Evolutionary conservation across 371 early-diverging fungal species (phyloP), one percentile per base, ranked within the genome.

Genomic region (Amoeboaphelidium occidentale): DNA sequence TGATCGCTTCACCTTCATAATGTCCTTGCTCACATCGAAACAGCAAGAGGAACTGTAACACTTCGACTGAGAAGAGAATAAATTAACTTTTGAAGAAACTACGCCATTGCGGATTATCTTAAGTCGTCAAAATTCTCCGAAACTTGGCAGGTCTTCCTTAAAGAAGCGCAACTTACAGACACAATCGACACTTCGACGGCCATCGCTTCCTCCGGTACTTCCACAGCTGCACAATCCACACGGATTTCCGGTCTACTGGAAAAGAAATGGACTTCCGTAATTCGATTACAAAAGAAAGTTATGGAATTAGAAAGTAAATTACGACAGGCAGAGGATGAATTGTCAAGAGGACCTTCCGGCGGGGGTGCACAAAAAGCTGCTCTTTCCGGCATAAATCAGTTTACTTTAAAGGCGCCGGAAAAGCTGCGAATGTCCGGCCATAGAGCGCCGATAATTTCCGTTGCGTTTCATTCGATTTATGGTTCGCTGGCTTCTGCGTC

Each of bases 201-300:
- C n/a, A n/a, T n/a, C n/a, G n/a, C 25, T 65, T 63, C 41, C 68
- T 84, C 51, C 66, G 65, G 20, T 81, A 76, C 47, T 83, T 75
- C 53, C 62, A 62, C 23, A 68, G 75, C 2, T 82, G 76, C 55
- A 79, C 79, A 21, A 79, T 74, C 55, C 74, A 77, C 59, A 75
- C 77, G 50, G 81, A 79, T 58, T 69, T n/a, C 85, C 44, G 82
- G 81, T 45, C 57, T 90, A 41, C 65, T 91, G 49, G 88, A 87
- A 58, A 87, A 87, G 62, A 91, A 91, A 55, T 91, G 92, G 92
- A 81, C 80, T 3, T 81, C 85, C 14, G 82, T 88, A 12, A 77
- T 88, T 53, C 71, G 91, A 21, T 62, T 89, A 54, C 91, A 89
- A 55, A 80, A 81, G 55, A 89, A 87, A 75, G 81, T 88, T 48